These are phyloP conservation scores for Suillus variegatus DNA, from an alignment of 768 basidiomycete genomes.

Conservation along the genomic window DNA sequence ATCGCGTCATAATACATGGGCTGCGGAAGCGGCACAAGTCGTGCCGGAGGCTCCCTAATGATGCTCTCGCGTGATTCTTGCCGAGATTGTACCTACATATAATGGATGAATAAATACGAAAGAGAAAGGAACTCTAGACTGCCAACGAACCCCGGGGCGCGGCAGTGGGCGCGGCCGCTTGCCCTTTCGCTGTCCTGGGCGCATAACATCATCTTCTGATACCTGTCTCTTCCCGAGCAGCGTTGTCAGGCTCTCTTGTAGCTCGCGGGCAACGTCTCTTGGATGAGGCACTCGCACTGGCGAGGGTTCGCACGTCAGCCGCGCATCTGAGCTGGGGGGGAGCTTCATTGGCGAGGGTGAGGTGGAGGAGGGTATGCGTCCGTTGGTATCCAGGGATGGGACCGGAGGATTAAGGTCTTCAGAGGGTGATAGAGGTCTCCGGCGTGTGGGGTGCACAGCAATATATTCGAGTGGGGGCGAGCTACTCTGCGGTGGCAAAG, in stretches of 20 bases:
- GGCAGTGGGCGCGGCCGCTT: constrained; percentile 41
- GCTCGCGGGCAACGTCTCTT: constrained; percentile 51
- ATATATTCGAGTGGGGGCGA: constrained; percentile 19
- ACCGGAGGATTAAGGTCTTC: constrained; percentile 14
- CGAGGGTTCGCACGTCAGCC: constrained; percentile 21
- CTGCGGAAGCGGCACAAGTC: constrained; percentile 2
- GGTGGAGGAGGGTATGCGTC: constrained; percentile 59
- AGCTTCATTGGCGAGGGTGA: constrained; percentile 56
- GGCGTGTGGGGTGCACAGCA: background rate
- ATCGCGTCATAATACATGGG: constrained; percentile 28
- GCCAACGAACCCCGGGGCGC: constrained; percentile 34
- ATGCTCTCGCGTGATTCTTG: constrained; percentile 36
- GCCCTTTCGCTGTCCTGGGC: constrained; percentile 22
- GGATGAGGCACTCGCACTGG: constrained; percentile 41
- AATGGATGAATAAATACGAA: constrained; percentile 1
- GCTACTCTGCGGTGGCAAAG: constrained; percentile 30
- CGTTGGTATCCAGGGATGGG: constrained; percentile 25
- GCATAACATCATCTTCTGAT: constrained; percentile 39
- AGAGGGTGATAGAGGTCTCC: background rate
- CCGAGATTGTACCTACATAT: constrained; percentile 38
- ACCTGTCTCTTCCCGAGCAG: constrained; percentile 68
- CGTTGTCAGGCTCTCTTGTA: constrained; percentile 69
- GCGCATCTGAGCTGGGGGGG: constrained; percentile 20
- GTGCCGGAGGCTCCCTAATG: constrained; percentile 13
- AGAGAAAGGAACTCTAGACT: background rate